A percentile compares a stretch with the other conserved stretches of the same genome.
Evolutionary conservation across 805 yeast genomes (phyloP).

Genomic region (Metschnikowia baotianmanensis): DNA sequence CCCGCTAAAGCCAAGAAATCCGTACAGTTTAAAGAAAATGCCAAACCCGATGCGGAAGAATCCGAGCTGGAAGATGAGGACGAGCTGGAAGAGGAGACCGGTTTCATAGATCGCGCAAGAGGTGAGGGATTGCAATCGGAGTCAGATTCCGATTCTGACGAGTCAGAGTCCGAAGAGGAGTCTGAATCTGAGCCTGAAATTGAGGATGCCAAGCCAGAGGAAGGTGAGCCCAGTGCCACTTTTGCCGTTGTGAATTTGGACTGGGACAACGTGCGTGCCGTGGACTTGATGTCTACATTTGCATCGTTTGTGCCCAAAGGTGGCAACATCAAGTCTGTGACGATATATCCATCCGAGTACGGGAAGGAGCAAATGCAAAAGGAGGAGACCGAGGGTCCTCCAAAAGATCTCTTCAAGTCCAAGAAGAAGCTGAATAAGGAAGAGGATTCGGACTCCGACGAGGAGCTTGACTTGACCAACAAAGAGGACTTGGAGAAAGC

Average conservation of each 20-base stretch:
- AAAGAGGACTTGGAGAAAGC: constrained; percentile 53
- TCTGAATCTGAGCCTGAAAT: constrained; percentile 51
- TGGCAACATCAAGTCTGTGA: constrained; percentile 65
- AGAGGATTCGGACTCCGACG: constrained; percentile 30
- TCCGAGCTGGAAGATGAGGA: constrained; percentile 27
- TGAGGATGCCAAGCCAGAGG: constrained; percentile 69
- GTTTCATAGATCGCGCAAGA: constrained; percentile 57
- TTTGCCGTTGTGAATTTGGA: constrained; percentile 95
- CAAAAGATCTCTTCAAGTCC: constrained; percentile 68
- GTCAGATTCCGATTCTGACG: constrained; percentile 44
- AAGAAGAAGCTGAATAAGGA: constrained; percentile 36
- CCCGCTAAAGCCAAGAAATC: constrained; percentile 12
- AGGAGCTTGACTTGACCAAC: constrained; percentile 45
- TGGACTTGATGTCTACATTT: constrained; percentile 86
- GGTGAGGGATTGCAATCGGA: constrained; percentile 56
- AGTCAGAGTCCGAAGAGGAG: constrained; percentile 40
- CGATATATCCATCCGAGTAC: constrained; percentile 83
- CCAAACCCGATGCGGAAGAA: constrained; percentile 9
- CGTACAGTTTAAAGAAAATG: constrained; percentile 3
- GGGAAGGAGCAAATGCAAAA: constrained; percentile 89
- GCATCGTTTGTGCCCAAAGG: constrained; percentile 76
- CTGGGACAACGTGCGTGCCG: constrained; percentile 92
- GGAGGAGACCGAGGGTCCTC: constrained; percentile 92
- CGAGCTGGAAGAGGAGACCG: constrained; percentile 16
- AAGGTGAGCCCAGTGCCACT: constrained; percentile 78